These are phyloP conservation scores for Fragaria ananassa DNA, from an alignment of 306 rosid species.

Conservation along the genomic window DNA sequence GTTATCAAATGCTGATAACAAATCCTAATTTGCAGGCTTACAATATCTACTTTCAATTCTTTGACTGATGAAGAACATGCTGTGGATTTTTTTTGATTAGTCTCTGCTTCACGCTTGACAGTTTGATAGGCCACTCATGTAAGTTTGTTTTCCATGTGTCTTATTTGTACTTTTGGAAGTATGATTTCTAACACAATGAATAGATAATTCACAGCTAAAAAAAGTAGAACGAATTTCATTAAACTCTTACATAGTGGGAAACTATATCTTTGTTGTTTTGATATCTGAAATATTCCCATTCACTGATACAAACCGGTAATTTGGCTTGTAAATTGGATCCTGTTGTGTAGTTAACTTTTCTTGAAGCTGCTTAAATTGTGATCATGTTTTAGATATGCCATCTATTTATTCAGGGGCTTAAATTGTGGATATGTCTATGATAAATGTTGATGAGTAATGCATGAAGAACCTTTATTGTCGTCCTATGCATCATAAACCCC, in stretches of 20 bases:
- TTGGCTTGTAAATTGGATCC: background rate
- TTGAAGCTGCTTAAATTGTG: background rate
- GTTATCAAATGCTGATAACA: slow-evolving; percentile 16
- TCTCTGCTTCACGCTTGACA: slow-evolving; percentile 35
- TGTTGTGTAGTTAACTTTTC: background rate
- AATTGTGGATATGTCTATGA: background rate
- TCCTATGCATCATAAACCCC: background rate
- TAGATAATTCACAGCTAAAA: slow-evolving; percentile 14
- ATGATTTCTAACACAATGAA: slow-evolving; percentile 13
- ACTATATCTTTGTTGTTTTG: slow-evolving; percentile 4
- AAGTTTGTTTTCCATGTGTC: slow-evolving; percentile 30
- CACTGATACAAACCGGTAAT: background rate
- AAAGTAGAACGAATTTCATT: slow-evolving; percentile 18
- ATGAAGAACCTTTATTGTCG: background rate
- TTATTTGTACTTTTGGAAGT: slow-evolving; percentile 1
- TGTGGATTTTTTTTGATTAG: slow-evolving; percentile 36
- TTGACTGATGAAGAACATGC: slow-evolving; percentile 57
- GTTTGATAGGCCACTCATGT: slow-evolving; percentile 30
- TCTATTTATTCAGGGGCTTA: background rate
- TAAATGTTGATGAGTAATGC: background rate
- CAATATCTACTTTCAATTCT: slow-evolving; percentile 52
- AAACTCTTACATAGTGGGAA: background rate
- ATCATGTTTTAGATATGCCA: background rate
- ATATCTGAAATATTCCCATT: background rate
- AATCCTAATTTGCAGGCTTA: slow-evolving; percentile 67